Conservation (phyloP, 306 rosid genomes). For the Acacia crassicarpa region DNA sequence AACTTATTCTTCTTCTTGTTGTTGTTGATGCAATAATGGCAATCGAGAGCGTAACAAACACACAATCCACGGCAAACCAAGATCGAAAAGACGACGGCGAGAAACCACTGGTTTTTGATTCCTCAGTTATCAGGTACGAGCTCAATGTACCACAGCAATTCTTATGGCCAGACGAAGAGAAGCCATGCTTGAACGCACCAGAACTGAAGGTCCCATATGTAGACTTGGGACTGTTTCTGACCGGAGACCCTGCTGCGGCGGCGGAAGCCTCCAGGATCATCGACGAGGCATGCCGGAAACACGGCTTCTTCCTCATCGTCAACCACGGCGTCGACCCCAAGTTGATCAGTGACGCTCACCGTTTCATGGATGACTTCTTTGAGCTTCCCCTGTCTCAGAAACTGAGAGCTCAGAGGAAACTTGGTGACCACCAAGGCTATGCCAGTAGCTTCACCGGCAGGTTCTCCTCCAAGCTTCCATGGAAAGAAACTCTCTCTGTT, state of each 20-base stretch:
- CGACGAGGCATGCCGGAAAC: constrained; percentile 74
- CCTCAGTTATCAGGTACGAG: constrained; percentile 56
- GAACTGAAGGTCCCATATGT: constrained; percentile 70
- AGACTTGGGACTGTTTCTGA: constrained; percentile 61
- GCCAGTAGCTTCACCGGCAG: constrained; percentile 95
- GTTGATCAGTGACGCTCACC: constrained; percentile 63
- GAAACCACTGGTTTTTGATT: constrained; percentile 63
- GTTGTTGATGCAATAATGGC: constrained; percentile 58
- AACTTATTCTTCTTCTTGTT: constrained; percentile 23
- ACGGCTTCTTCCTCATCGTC: constrained; percentile 83
- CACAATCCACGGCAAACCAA: constrained; percentile 40
- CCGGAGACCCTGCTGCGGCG: constrained; percentile 53
- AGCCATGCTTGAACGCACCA: constrained; percentile 51
- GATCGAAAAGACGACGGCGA: constrained; percentile 33
- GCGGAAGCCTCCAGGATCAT: constrained; percentile 54
- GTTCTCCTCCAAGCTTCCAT: constrained; percentile 86
- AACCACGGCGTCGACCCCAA: constrained; percentile 71
- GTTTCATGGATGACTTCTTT: constrained; percentile 69
- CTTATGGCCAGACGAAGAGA: constrained; percentile 92
- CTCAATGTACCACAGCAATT: constrained; percentile 66
- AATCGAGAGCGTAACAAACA: constrained; percentile 50
- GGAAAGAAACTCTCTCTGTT: constrained; percentile 92
- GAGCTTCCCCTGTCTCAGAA: constrained; percentile 66
- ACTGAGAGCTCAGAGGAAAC: constrained; percentile 78
- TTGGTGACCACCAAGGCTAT: constrained; percentile 90